Percentiles rank a stretch among this genome's conserved stretches.
phyloP scores from a whole-genome alignment of 345 rosid species.

The Bruguiera sexangula region DNA sequence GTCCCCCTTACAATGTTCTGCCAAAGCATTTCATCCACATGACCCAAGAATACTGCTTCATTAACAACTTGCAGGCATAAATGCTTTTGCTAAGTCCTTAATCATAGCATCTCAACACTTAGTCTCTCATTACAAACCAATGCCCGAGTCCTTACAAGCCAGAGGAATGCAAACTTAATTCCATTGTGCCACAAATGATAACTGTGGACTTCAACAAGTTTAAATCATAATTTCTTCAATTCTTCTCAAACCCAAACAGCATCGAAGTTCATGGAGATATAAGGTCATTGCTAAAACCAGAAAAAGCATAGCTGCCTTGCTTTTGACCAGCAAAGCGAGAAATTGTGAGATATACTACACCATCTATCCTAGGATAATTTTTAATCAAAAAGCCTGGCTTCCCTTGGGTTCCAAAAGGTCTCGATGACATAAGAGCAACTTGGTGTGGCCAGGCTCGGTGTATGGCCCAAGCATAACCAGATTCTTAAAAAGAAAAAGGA shows the following conservation, averaged over 20 bases:
- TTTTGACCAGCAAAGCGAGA: background rate
- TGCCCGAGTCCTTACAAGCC: background rate
- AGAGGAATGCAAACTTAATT: background rate
- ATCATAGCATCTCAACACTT: background rate
- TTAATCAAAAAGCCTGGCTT: background rate
- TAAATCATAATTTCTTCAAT: background rate
- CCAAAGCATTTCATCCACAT: background rate
- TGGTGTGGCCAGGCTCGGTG: background rate
- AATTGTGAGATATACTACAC: background rate
- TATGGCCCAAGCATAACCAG: conserved; percentile 2
- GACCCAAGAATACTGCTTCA: conserved; percentile 4
- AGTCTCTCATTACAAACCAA: background rate
- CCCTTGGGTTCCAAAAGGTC: background rate
- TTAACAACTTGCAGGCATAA: background rate
- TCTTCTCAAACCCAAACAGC: background rate
- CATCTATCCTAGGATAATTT: background rate
- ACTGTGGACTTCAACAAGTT: background rate
- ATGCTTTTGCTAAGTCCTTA: background rate
- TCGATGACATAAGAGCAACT: background rate
- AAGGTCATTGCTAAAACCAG: background rate
- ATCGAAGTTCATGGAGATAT: background rate
- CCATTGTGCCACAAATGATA: background rate
- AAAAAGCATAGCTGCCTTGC: background rate
- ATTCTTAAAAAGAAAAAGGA: background rate
- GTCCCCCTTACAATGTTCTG: conserved; percentile 4